phyloP scores from a whole-genome alignment of 208 protist species.

The Leishmania major region DNA sequence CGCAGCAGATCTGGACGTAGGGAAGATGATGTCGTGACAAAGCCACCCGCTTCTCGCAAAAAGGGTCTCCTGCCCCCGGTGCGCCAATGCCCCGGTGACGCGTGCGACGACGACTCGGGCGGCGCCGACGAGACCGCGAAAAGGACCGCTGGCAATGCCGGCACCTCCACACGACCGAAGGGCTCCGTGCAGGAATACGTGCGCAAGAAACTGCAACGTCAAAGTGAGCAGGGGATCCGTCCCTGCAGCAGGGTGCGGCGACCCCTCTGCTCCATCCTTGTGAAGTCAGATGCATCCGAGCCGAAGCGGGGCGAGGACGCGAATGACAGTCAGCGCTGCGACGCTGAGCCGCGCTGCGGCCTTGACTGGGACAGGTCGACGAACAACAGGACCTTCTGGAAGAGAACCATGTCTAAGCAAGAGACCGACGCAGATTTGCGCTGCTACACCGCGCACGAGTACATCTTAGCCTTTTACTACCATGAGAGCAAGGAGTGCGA shows the following conservation, averaged over 20 bases:
- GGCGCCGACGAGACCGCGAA: no score
- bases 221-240: not conserved
- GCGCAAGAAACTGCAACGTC: not conserved
- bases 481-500: slow-evolving; percentile 16
- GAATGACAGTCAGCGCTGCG: not conserved
- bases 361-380: not conserved
- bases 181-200: slow-evolving; percentile 9
- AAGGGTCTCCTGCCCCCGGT: not conserved
- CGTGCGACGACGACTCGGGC: no score
- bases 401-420: slow-evolving; percentile 7
- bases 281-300: not conserved
- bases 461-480: slow-evolving; percentile 29
- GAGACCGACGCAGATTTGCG: slow-evolving; percentile 22
- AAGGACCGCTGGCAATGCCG: no score
- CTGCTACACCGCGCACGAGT: slow-evolving; percentile 24
- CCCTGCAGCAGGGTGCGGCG: not conserved
- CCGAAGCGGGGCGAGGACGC: not conserved
- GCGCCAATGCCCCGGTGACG: not conserved
- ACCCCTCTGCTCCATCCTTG: slow-evolving; percentile 2
- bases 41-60: not conserved
- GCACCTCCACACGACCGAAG: not conserved
- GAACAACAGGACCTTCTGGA: slow-evolving; percentile 2
- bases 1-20: not conserved
- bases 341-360: not conserved
- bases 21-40: not conserved